phyloP scores from a whole-genome alignment of 1,284 basidiomycete species.

The Ganoderma multipileum region DNA sequence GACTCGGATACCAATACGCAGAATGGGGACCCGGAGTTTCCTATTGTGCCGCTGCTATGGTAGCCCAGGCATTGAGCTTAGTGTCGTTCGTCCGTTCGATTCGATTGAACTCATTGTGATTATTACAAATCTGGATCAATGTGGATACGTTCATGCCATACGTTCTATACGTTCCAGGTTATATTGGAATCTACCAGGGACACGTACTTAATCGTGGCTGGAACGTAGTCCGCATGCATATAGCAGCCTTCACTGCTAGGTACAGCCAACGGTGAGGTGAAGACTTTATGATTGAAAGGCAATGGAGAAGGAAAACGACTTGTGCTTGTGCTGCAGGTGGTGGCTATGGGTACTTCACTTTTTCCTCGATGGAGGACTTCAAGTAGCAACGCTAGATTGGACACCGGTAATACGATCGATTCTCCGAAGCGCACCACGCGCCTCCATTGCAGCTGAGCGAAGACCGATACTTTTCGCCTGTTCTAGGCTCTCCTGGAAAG shows the following conservation, averaged over 20 bases:
- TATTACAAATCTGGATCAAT: too few species aligned
- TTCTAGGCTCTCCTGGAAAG: slow-evolving; percentile 54
- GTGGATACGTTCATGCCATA: too few species aligned
- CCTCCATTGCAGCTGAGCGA: slow-evolving; percentile 57
- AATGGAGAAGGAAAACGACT: too few species aligned
- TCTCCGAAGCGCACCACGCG: slow-evolving; percentile 53
- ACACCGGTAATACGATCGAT: slow-evolving; percentile 35
- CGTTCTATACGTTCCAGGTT: too few species aligned
- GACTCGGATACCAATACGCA: too few species aligned
- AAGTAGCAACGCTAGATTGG: neutral
- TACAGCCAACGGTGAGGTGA: neutral
- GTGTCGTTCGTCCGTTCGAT: too few species aligned
- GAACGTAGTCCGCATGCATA: neutral
- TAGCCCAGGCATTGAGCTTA: too few species aligned
- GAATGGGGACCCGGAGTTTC: too few species aligned
- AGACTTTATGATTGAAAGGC: too few species aligned
- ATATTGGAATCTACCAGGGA: neutral
- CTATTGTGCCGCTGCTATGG: too few species aligned
- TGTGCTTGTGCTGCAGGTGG: neutral
- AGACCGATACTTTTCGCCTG: slow-evolving; percentile 58
- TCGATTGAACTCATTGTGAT: too few species aligned
- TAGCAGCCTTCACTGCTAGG: neutral
- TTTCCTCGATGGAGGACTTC: neutral
- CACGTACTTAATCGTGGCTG: neutral
- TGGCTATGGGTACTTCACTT: neutral